Conservation (phyloP, 2,329 filamentous ascomycete genomes). For the Calonectria hongkongensis region DNA sequence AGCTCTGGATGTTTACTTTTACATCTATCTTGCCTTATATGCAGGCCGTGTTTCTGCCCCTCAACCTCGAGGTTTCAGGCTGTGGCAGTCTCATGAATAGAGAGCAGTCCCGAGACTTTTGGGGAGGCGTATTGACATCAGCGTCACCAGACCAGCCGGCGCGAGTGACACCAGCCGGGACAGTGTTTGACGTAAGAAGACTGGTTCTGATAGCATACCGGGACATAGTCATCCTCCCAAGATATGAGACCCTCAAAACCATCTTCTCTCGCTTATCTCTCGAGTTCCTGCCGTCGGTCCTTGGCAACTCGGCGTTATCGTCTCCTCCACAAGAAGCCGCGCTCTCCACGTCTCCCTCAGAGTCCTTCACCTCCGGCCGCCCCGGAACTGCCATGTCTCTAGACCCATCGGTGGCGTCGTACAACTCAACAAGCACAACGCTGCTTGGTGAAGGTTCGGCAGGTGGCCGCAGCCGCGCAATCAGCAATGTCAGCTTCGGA, state of each 20-base stretch:
- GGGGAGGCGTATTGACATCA: slow-evolving; percentile 80
- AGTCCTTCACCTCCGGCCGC: slow-evolving; percentile 69
- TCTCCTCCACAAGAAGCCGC: slow-evolving; percentile 72
- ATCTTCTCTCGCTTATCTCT: slow-evolving; percentile 93
- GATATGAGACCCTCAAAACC: slow-evolving; percentile 90
- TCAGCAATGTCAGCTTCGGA: slow-evolving; percentile 86
- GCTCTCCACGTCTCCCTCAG: slow-evolving; percentile 71
- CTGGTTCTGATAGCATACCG: slow-evolving; percentile 92
- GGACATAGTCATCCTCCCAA: slow-evolving; percentile 90
- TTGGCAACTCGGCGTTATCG: slow-evolving; percentile 70
- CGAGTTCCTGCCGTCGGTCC: slow-evolving; percentile 79
- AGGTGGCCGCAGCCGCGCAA: slow-evolving; percentile 83
- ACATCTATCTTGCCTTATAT: slow-evolving; percentile 93
- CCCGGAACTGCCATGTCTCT: slow-evolving; percentile 85
- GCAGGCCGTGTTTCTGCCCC: slow-evolving; percentile 93
- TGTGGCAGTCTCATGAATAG: slow-evolving; percentile 85
- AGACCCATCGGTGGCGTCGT: slow-evolving; percentile 85
- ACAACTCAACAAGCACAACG: slow-evolving; percentile 86
- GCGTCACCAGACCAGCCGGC: slow-evolving; percentile 56
- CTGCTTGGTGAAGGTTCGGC: slow-evolving; percentile 80
- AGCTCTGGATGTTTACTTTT: slow-evolving; percentile 96
- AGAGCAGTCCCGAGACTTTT: slow-evolving; percentile 91
- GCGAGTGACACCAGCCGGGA: slow-evolving; percentile 68
- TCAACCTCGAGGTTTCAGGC: slow-evolving; percentile 95
- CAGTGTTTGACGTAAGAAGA: slow-evolving; percentile 87